Base-by-base conservation (phyloP, 805 yeast species). In the Cyberlindnera euphorbiae region DNA sequence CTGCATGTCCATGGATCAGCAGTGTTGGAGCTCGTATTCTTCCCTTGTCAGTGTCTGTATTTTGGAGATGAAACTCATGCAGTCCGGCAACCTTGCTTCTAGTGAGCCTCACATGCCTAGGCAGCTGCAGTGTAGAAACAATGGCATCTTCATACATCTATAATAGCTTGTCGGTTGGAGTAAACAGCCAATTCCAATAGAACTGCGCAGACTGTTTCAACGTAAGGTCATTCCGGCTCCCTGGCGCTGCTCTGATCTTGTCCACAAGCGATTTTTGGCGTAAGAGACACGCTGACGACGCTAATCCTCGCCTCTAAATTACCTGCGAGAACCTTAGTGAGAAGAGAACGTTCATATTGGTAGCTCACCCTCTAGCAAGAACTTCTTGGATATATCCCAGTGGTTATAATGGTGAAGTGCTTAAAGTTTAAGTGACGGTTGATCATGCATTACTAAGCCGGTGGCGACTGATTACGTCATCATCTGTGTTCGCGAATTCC, bases 1-100 rank as follows among this genome's bases (percentile, higher is more conserved):
- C 95, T 2, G 95, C 96, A 54, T 87, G 88, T 0, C 98, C 98
- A 59, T 90, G 98, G 5, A 93, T 62, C 43, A 90, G 59, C 3
- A 93, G 44, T 4, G 68, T 56, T 3, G 72, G 71, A 2, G 58
- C 53, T 2, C 35, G 33, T 9, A 62, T 48, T 5, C 29, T 28
- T 6, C 45, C 22, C 22, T 19, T 29, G 1, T 26, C 36, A 5
- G 28, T 24, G 3, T 19, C 22, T 31, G 58, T 61, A 9, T 42
- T 56, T 46, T n/a, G 26, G 6, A 58, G 49, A 46, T 55, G 34
- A 12, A 52, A 16, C 21, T 53, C 46, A 26, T 46, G 48, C 4
- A 53, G 35, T 1, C 54, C 53, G 3, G 51, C 45, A 3, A 41
- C 41, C 4, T 28, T 40, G 4, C 12, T 14, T 10, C 41, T 34